These are phyloP conservation scores for Diaporthe vexans DNA, from an alignment of 2,329 filamentous ascomycete genomes.

Conservation along the genomic window DNA sequence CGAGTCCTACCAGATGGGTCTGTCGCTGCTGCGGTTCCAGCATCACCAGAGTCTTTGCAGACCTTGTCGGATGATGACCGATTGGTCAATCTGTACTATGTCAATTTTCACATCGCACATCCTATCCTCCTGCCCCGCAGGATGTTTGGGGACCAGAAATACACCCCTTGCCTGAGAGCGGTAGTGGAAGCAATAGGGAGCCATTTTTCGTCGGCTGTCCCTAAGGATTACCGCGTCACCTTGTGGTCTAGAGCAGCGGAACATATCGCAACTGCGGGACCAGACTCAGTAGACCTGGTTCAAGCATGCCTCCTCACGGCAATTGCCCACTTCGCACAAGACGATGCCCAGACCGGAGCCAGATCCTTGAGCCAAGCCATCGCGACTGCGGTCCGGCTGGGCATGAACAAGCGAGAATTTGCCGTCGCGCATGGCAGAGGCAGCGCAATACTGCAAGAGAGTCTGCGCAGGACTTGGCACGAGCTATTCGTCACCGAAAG, in stretches of 20 bases:
- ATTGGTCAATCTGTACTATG: conserved; percentile 1
- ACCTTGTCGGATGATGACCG: neutral
- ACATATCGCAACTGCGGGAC: neutral
- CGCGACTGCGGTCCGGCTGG: neutral
- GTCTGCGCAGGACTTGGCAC: conserved; percentile 8
- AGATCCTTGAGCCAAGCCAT: neutral
- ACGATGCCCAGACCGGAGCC: neutral
- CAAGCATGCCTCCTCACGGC: conserved; percentile 6
- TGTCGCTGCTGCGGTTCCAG: neutral
- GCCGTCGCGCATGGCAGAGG: neutral
- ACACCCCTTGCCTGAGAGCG: neutral
- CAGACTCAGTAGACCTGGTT: conserved; percentile 4
- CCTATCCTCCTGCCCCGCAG: conserved; percentile 4
- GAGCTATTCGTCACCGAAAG: neutral
- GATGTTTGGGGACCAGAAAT: neutral
- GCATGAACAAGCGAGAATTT: neutral
- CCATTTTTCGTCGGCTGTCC: neutral
- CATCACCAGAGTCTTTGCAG: neutral
- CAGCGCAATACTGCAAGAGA: neutral
- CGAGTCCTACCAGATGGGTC: neutral
- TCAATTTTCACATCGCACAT: neutral
- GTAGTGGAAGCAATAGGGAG: conserved; percentile 6
- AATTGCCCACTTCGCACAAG: neutral
- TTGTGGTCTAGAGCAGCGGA: neutral
- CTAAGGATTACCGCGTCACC: neutral